A percentile compares a stretch with the other conserved stretches of the same genome.
These are phyloP conservation scores for Moniliella sp. DNA, from an alignment of 1,284 basidiomycete species.

Conservation along the genomic window DNA sequence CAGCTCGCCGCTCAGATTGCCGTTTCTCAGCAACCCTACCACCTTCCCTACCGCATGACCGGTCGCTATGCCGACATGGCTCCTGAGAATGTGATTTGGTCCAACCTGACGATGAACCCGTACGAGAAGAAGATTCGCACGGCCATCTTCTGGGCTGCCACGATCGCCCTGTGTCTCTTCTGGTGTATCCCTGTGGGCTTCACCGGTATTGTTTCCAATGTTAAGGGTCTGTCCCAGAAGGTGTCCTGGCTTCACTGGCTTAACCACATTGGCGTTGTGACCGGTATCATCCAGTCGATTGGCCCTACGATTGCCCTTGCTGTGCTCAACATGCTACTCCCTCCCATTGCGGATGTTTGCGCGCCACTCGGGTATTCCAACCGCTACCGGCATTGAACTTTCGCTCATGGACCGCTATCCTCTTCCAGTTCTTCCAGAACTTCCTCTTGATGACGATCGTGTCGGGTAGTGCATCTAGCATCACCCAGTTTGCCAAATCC, in stretches of 20 bases:
- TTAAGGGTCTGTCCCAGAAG: conserved; percentile 47
- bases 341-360: conserved; percentile 59
- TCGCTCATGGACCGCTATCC: conserved; percentile 76
- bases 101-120: conserved; percentile 63
- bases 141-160: conserved; percentile 38
- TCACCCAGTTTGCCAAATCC: conserved; percentile 8
- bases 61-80: conserved; percentile 16
- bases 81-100: conserved; percentile 60
- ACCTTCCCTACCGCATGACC: conserved; percentile 23
- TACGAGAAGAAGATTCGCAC: conserved; percentile 54
- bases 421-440: conserved; percentile 48
- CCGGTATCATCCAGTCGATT: conserved; percentile 56
- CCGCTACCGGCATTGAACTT: conserved; percentile 59
- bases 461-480: conserved; percentile 13
- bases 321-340: conserved; percentile 71
- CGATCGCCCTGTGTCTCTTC: conserved; percentile 45
- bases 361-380: conserved; percentile 58
- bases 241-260: conserved; percentile 63
- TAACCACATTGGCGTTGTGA: conserved; percentile 42
- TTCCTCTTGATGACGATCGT: conserved; percentile 29
- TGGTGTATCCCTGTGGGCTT: conserved; percentile 45
- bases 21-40: conserved; percentile 11
- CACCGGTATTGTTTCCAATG: conserved; percentile 63
- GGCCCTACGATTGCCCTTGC: conserved; percentile 63
- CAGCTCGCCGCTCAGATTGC: conserved; percentile 48